Conservation (phyloP, 2,329 filamentous ascomycete genomes). For the Fusarium sp. region DNA sequence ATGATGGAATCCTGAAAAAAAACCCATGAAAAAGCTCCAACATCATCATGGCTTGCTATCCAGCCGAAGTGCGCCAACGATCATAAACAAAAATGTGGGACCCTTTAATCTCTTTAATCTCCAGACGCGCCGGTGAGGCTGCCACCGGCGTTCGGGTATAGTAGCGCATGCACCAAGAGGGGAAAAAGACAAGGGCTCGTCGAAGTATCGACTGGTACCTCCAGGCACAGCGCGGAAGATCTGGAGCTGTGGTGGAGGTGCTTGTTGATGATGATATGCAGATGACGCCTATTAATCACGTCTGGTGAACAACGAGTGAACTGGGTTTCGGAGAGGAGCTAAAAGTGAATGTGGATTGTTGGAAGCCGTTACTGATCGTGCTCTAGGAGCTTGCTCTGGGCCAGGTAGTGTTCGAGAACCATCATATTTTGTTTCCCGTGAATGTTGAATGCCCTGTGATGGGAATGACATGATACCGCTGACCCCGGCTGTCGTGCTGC, state of each 20-base stretch:
- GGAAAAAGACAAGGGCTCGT: slow-evolving; percentile 22
- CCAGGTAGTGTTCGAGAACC: neutral
- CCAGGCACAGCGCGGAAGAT: slow-evolving; percentile 10
- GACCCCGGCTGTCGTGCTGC: slow-evolving; percentile 14
- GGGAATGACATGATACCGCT: slow-evolving; percentile 12
- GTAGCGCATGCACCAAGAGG: slow-evolving; percentile 34
- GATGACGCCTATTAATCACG: neutral
- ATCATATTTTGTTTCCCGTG: neutral
- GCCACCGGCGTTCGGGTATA: slow-evolving; percentile 26
- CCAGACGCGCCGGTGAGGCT: slow-evolving; percentile 46
- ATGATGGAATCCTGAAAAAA: slow-evolving; percentile 20
- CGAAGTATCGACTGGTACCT: slow-evolving; percentile 34
- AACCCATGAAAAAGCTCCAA: slow-evolving; percentile 1
- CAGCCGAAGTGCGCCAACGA: slow-evolving; percentile 18
- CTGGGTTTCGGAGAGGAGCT: slow-evolving; percentile 19
- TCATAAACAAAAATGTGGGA: slow-evolving; percentile 39
- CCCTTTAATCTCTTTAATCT: slow-evolving; percentile 48
- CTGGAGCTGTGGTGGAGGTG: slow-evolving; percentile 5
- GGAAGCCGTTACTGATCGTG: neutral
- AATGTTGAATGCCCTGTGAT: slow-evolving; percentile 3
- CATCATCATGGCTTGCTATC: slow-evolving; percentile 11
- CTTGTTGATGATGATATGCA: slow-evolving; percentile 5
- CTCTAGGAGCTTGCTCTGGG: neutral
- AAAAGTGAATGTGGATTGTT: slow-evolving; percentile 1
- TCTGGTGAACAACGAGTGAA: slow-evolving; percentile 14